Percentiles rank a stretch among this genome's conserved stretches.
phyloP scores from a whole-genome alignment of 1,284 basidiomycete genomes.

The Leccinum griseonigrum region DNA sequence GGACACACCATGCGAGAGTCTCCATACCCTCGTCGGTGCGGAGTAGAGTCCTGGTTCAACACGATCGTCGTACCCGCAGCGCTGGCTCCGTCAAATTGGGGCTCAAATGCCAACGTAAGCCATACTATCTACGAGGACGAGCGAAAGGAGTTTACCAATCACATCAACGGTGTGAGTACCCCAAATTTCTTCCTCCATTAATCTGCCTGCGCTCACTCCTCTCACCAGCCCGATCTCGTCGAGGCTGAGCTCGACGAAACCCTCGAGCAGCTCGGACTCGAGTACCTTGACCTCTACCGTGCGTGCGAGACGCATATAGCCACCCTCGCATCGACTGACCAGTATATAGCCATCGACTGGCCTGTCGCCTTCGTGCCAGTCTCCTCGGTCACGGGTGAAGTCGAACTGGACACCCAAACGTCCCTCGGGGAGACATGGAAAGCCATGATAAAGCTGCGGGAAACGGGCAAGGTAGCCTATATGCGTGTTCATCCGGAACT shows the following conservation, averaged over 20 bases:
- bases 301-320: slow-evolving; percentile 22
- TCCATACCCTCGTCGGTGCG: slow-evolving; percentile 97
- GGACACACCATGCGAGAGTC: slow-evolving; percentile 90
- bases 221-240: slow-evolving; percentile 60
- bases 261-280: slow-evolving; percentile 64
- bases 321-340: slow-evolving; percentile 1
- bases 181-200: background rate
- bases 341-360: slow-evolving; percentile 76
- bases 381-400: slow-evolving; percentile 41
- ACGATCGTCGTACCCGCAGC: slow-evolving; percentile 83
- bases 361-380: slow-evolving; percentile 73
- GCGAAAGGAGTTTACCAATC: slow-evolving; percentile 92
- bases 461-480: slow-evolving; percentile 41
- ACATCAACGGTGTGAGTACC: slow-evolving; percentile 82
- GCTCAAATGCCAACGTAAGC: slow-evolving; percentile 93
- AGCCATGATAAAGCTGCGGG: slow-evolving; percentile 63
- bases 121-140: slow-evolving; percentile 99
- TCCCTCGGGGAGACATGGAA: slow-evolving; percentile 80
- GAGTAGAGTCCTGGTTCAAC: slow-evolving; percentile 98
- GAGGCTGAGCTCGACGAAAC: slow-evolving; percentile 76
- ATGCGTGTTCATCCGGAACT: background rate
- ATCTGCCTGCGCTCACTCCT: slow-evolving; percentile 37
- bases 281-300: slow-evolving; percentile 83
- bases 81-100: slow-evolving; percentile 75
- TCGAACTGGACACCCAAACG: slow-evolving; percentile 58